Percentiles rank a stretch among this genome's conserved stretches.
Evolutionary conservation across 2,329 filamentous ascomycete species (phyloP).

Genomic region (Penicillium aurantiogriseum): DNA sequence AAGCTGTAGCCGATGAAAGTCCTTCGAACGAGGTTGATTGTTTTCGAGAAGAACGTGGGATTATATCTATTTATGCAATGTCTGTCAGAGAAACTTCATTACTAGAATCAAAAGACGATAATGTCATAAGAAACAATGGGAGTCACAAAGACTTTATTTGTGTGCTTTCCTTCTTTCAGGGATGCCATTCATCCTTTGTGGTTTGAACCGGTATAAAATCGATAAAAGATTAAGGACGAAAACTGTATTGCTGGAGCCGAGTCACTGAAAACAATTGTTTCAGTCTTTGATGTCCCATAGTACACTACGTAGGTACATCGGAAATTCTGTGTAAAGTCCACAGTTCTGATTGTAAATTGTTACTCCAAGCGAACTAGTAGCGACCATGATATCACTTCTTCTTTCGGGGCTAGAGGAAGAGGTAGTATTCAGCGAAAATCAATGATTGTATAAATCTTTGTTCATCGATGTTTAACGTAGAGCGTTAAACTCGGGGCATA

Average conservation of each 20-base stretch:
- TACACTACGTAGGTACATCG: not conserved
- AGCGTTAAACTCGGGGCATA: not conserved
- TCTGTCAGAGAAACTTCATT: not conserved
- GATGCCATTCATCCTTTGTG: not conserved
- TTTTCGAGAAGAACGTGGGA: not conserved
- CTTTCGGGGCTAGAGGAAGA: too few species aligned
- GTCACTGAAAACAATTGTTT: not conserved
- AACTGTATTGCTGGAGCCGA: conserved; percentile 26
- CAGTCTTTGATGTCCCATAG: too few species aligned
- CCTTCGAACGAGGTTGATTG: not conserved
- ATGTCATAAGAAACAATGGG: not conserved
- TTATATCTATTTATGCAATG: not conserved
- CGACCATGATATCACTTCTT: too few species aligned
- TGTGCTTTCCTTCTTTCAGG: not conserved
- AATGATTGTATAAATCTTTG: not conserved
- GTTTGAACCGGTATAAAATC: not conserved
- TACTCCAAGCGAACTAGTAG: too few species aligned
- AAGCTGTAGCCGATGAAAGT: not conserved
- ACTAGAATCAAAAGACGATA: not conserved
- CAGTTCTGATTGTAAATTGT: too few species aligned
- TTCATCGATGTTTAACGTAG: not conserved
- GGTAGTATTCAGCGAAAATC: too few species aligned
- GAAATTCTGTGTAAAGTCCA: not conserved
- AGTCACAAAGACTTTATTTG: not conserved
- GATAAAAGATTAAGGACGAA: not conserved